Evolutionary conservation across 352 stramenopile genomes (phyloP).

Genomic region (Elongisporangium senticosum): DNA sequence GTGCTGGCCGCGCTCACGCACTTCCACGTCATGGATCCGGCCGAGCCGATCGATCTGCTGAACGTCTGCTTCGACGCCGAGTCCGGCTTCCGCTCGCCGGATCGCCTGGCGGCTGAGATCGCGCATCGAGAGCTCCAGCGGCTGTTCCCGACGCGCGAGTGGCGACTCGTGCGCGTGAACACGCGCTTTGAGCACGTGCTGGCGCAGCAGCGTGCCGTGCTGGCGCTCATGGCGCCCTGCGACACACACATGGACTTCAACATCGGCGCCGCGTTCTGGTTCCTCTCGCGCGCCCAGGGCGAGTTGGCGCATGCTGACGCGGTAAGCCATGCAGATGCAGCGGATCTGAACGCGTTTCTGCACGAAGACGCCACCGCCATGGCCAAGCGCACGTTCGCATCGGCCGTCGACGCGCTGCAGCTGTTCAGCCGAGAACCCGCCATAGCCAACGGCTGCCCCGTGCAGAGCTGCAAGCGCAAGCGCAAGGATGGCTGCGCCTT

Average conservation of each 20-base stretch:
- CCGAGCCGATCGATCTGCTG: constrained; percentile 88
- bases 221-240: constrained; percentile 78
- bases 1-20: constrained; percentile 90
- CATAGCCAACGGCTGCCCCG: constrained; percentile 20
- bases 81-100: constrained; percentile 67
- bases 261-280: constrained; percentile 95
- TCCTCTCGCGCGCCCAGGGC: constrained; percentile 79
- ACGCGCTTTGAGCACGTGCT: constrained; percentile 72
- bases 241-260: constrained; percentile 98
- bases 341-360: constrained; percentile 39
- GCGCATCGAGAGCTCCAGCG: constrained; percentile 78
- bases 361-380: constrained; percentile 7
- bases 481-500: constrained; percentile 35
- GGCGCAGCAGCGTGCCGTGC: constrained; percentile 55
- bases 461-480: constrained; percentile 34
- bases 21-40: constrained; percentile 36
- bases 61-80: constrained; percentile 92
- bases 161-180: constrained; percentile 84
- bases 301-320: constrained; percentile 7
- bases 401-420: constrained; percentile 18
- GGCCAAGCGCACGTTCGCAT: background rate
- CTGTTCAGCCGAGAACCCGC: constrained; percentile 15
- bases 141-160: constrained; percentile 80
- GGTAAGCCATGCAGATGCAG: background rate
- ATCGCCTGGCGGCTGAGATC: constrained; percentile 86